Evolutionary conservation across 1,284 basidiomycete species (phyloP), one percentile per base, ranked within the genome.

Genomic region (Vanrija sp.): DNA sequence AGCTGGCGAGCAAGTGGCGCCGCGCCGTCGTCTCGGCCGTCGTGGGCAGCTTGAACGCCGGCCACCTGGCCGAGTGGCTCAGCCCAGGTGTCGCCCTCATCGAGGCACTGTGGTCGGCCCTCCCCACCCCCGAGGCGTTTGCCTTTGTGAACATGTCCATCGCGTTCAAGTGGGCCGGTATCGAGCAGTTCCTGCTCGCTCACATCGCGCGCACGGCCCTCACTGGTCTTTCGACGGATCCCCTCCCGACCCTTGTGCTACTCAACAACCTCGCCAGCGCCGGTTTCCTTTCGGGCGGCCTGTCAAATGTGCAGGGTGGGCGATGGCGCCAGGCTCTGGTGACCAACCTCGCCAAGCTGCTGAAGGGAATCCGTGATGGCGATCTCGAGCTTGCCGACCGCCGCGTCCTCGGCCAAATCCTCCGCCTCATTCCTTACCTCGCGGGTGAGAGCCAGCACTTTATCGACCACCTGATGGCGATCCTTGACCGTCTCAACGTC

Each of bases 151-250:
- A 69, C 46, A 65, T 68, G 16, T 64, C 75, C 18, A 66, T 77
- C 19, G 56, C 65, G 38, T 52, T 74, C 25, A 68, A 72, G 52
- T 78, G 76, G 76, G 53, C 65, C 9, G 76, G 76, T 21, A 57
- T 74, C 18, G 75, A 77, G 60, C 76, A 78, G 55, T 78, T 78
- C 64, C 45, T 78, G 1, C 61, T 78, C 6, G 68, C 74, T 3
- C 54, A 53, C 46, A 45, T 59, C 25, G 28, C 52, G 39, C 68
- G 67, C 19, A 60, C 67, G 2, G 65, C 69, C 6, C 55, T 72
- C 6, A 62, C 63, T 0, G 60, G 61, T 26, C 58, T 73, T 9
- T 46, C 54, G 9, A 51, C 60, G 7, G 66, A 75, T 46, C 66
- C 74, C 2, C 60, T 74, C 9, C 49, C 65, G 3, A 73, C 73